Evolutionary conservation across 2,329 filamentous ascomycete genomes (phyloP).

Genomic region (Neofusicoccum sp.): DNA sequence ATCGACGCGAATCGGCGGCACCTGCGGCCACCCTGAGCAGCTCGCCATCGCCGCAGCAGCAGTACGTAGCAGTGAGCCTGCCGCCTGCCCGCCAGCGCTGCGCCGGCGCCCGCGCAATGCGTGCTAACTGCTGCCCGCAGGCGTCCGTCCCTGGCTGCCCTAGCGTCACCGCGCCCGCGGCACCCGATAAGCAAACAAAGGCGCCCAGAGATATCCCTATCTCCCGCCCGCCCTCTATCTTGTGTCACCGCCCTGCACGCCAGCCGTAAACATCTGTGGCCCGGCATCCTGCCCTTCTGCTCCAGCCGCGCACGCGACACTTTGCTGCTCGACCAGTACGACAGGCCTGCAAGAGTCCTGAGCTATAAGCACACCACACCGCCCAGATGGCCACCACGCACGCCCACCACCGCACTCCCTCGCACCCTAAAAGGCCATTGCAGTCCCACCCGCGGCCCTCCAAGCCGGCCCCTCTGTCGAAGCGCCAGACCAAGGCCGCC

Average conservation of each 20-base stretch:
- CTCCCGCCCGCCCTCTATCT: constrained; percentile 3
- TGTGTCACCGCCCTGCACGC: neutral
- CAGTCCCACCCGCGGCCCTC: constrained; percentile 35
- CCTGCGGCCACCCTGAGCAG: neutral
- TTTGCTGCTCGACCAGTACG: constrained; percentile 7
- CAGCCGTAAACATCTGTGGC: neutral
- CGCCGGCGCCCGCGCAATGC: neutral
- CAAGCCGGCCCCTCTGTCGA: constrained; percentile 33
- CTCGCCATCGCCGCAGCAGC: neutral
- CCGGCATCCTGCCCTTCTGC: neutral
- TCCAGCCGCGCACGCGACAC: constrained; percentile 11
- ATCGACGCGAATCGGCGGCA: constrained; percentile 9
- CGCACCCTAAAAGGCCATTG: constrained; percentile 33
- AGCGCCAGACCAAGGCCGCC: constrained; percentile 27
- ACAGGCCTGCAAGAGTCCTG: constrained; percentile 16
- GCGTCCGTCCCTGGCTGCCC: constrained; percentile 12
- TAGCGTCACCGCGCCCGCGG: constrained; percentile 3
- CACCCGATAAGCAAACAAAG: constrained; percentile 18
- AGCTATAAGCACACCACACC: constrained; percentile 19
- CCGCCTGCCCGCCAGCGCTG: no score
- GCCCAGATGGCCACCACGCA: constrained; percentile 32
- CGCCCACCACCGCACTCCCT: constrained; percentile 21
- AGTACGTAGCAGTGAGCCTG: neutral
- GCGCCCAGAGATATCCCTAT: constrained; percentile 13
- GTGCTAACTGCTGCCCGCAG: constrained; percentile 2